Percentiles rank a stretch among this genome's conserved stretches.
phyloP scores from a whole-genome alignment of 1,139 yeast species.

The Komagataea norvegica region DNA sequence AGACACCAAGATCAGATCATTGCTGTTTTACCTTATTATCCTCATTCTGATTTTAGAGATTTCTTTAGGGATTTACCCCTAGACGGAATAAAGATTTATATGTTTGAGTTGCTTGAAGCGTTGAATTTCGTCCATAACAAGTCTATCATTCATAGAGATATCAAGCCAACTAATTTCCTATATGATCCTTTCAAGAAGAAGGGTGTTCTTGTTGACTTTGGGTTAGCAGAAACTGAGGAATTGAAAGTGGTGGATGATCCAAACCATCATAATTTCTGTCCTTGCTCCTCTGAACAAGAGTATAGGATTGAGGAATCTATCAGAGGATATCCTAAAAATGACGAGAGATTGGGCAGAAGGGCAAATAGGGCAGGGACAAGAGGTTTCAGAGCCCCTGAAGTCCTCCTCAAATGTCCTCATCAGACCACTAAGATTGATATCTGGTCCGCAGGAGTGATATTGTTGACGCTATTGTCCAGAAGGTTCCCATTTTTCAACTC shows the following conservation, averaged over 20 bases:
- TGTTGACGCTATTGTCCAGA: slow-evolving; percentile 64
- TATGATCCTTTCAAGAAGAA: slow-evolving; percentile 38
- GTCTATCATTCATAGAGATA: slow-evolving; percentile 69
- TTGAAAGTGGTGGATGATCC: slow-evolving; percentile 15
- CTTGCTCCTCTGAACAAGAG: slow-evolving; percentile 19
- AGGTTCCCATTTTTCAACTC: slow-evolving; percentile 89
- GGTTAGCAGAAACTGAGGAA: slow-evolving; percentile 25
- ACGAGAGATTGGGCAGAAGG: slow-evolving; percentile 80
- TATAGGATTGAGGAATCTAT: slow-evolving; percentile 12
- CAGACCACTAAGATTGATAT: slow-evolving; percentile 69
- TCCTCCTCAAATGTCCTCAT: slow-evolving; percentile 44
- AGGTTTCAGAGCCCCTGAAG: slow-evolving; percentile 82
- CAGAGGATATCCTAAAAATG: slow-evolving; percentile 76
- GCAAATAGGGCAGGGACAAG: slow-evolving; percentile 97
- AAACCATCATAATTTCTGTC: slow-evolving; percentile 28
- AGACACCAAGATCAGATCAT: slow-evolving; percentile 87
- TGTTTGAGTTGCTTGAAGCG: slow-evolving; percentile 65
- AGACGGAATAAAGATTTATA: slow-evolving; percentile 73
- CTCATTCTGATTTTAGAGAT: slow-evolving; percentile 86
- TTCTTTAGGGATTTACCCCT: slow-evolving; percentile 78
- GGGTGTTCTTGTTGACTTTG: slow-evolving; percentile 28
- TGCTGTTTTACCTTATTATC: slow-evolving; percentile 87
- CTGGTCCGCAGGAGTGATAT: slow-evolving; percentile 77
- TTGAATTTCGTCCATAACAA: slow-evolving; percentile 56
- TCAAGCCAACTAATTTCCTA: slow-evolving; percentile 73